Evolutionary conservation across 1,284 basidiomycete species (phyloP), one percentile per base, ranked within the genome.

Genomic region (Cutaneotrichosporon daszewskae): DNA sequence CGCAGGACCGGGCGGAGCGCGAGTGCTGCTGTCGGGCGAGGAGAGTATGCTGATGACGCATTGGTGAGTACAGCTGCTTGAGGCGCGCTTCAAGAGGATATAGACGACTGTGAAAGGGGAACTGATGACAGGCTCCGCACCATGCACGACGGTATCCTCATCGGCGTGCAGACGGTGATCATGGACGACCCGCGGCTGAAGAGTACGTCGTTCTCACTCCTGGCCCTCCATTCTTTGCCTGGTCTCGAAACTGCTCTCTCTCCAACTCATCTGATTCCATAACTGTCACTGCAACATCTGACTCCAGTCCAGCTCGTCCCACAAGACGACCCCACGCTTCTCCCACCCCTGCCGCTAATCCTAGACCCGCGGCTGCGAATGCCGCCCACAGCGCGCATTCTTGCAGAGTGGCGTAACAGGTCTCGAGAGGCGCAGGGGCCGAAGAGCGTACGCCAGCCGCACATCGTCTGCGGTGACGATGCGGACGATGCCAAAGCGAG

Each of bases 21-120:
- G 91, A 68, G 77, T 98, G 26, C 77, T 80, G 16, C 74, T 98
- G 40, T 92, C 87, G 56, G 85, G 92, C 1, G 71, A 76, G 27
- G 87, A 95, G 62, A 92, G 87, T 66, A 86, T 94, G 84, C 59
- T 81, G 34, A 90, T 98, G 86, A 97, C 94, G 12, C 94, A 97
- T 68, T 85, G 84, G 88, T 90, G 29, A 35, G 74, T 57, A 1
- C 2, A 5, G 31, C 19, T 7, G 20, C 10, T 17, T n/a, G n/a
- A n/a, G n/a, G n/a, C n/a, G n/a, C n/a, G n/a, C n/a, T n/a, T n/a
- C n/a, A n/a, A n/a, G n/a, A n/a, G n/a, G n/a, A n/a, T n/a, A n/a
- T n/a, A n/a, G 16, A 19, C 17, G 25, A 19, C 20, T 10, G 42
- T 22, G 27, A 34, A 33, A 20, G 25, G 14, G 16, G n/a, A 14